A percentile compares a stretch with the other conserved stretches of the same genome.
Evolutionary conservation across 2,329 filamentous ascomycete species (phyloP).

Genomic region (Xylaria multiplex): DNA sequence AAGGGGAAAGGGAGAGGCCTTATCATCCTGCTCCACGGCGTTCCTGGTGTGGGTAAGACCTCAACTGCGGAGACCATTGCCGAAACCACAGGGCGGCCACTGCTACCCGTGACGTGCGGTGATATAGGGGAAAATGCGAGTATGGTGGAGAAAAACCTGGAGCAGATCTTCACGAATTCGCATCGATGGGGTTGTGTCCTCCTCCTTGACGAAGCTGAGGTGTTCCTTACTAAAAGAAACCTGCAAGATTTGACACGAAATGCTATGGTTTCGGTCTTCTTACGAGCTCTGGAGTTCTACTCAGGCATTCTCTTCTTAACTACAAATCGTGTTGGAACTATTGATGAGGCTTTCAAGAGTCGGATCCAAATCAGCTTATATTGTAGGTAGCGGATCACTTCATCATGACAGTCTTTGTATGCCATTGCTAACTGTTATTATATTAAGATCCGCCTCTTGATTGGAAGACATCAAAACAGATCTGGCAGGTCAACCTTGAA

Average conservation of each 20-base stretch:
- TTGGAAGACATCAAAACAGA: conserved; percentile 30
- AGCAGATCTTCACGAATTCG: conserved; percentile 33
- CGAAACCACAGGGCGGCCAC: conserved; percentile 47
- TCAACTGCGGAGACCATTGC: conserved; percentile 28
- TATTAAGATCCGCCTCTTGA: conserved; percentile 22
- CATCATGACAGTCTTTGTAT: conserved; percentile 39
- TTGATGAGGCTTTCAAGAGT: conserved; percentile 55
- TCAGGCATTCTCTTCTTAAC: conserved; percentile 53
- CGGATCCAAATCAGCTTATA: conserved; percentile 51
- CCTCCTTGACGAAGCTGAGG: conserved; percentile 39
- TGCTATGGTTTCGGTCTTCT: conserved; percentile 47
- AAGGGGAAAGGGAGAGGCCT: conserved; percentile 44
- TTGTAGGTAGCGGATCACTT: conserved; percentile 50
- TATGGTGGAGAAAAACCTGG: conserved; percentile 45
- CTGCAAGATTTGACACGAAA: conserved; percentile 41
- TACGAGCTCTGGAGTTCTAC: conserved; percentile 49
- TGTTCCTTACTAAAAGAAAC: conserved; percentile 28
- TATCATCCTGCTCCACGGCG: conserved; percentile 38
- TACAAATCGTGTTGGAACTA: conserved; percentile 53
- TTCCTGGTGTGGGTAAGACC: conserved; percentile 38
- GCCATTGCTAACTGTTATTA: neutral
- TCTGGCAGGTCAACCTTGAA: conserved; percentile 30
- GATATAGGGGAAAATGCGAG: conserved; percentile 49
- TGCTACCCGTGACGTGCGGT: conserved; percentile 51
- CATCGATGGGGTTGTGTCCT: conserved; percentile 36